A percentile compares a stretch with the other conserved stretches of the same genome.
Conservation (phyloP, 2,329 filamentous ascomycete species). For the Rhinocladiella mackenziei region DNA sequence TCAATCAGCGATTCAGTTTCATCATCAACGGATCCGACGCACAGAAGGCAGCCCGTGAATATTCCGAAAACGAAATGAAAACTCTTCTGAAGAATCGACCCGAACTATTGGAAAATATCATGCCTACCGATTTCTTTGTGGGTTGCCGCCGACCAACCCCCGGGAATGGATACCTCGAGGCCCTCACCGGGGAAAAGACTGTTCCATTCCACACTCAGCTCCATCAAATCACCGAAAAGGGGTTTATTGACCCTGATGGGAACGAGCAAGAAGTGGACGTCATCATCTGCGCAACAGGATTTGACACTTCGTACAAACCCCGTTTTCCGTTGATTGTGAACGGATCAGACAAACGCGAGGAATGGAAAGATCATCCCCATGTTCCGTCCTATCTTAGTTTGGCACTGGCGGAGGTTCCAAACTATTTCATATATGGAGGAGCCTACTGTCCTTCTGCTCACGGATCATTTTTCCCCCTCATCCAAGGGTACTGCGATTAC, state of each 20-base stretch:
- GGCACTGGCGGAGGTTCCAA: slow-evolving; percentile 27
- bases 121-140: slow-evolving; percentile 28
- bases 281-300: slow-evolving; percentile 31
- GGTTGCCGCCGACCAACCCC: slow-evolving; percentile 30
- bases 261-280: slow-evolving; percentile 30
- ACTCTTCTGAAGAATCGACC: slow-evolving; percentile 24
- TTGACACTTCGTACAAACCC: slow-evolving; percentile 27
- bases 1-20: slow-evolving; percentile 24
- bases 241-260: slow-evolving; percentile 21
- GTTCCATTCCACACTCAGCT: slow-evolving; percentile 11
- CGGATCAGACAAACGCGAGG: slow-evolving; percentile 13
- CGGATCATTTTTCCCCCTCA: slow-evolving; percentile 31
- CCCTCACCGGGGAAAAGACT: slow-evolving; percentile 19
- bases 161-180: slow-evolving; percentile 27
- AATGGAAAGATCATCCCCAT: slow-evolving; percentile 19
- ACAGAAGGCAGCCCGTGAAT: slow-evolving; percentile 15
- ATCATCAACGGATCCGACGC: slow-evolving; percentile 16
- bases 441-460: slow-evolving; percentile 31
- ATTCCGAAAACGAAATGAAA: slow-evolving; percentile 27
- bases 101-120: slow-evolving; percentile 28
- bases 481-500: slow-evolving; percentile 28
- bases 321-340: slow-evolving; percentile 20
- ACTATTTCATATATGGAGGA: slow-evolving; percentile 31
- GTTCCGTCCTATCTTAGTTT: slow-evolving; percentile 26
- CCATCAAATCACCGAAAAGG: slow-evolving; percentile 19